Conservation (phyloP, 257 asterid species). For the Solanum medicagineum region DNA sequence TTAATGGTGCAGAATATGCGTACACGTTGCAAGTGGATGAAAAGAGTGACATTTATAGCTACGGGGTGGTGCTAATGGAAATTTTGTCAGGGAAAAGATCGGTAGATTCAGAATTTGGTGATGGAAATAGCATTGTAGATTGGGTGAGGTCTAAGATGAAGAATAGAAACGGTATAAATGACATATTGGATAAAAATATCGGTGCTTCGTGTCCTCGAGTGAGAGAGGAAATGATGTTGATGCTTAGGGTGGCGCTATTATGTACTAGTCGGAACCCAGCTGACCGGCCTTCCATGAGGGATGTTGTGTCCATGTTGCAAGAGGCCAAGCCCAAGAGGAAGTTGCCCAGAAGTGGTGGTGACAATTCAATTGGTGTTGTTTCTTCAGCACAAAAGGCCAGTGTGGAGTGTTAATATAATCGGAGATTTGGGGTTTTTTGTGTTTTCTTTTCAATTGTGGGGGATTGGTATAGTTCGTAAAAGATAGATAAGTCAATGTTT, state of each 20-base stretch:
- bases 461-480: slow-evolving; percentile 12
- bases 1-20: slow-evolving; percentile 51
- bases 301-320: slow-evolving; percentile 75
- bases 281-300: slow-evolving; percentile 91
- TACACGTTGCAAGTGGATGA: slow-evolving; percentile 88
- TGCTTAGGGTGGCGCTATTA: slow-evolving; percentile 65
- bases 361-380: slow-evolving; percentile 3
- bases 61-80: slow-evolving; percentile 82
- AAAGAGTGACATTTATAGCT: slow-evolving; percentile 96
- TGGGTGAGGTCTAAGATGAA: slow-evolving; percentile 60
- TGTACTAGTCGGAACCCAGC: slow-evolving; percentile 81
- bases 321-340: slow-evolving; percentile 75
- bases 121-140: slow-evolving; percentile 71
- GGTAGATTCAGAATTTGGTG: slow-evolving; percentile 72
- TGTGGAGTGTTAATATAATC: slow-evolving; percentile 27
- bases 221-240: slow-evolving; percentile 70
- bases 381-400: slow-evolving; percentile 20
- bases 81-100: slow-evolving; percentile 64
- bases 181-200: slow-evolving; percentile 47
- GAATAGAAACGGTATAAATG: slow-evolving; percentile 20
- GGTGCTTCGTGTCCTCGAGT: slow-evolving; percentile 57
- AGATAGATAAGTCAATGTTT: slow-evolving; percentile 3
- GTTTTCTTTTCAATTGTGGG: slow-evolving; percentile 6
- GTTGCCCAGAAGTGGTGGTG: slow-evolving; percentile 12
- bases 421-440: background rate